Base-by-base conservation (phyloP, 768 basidiomycete species). In the Peribolospora baueri region DNA sequence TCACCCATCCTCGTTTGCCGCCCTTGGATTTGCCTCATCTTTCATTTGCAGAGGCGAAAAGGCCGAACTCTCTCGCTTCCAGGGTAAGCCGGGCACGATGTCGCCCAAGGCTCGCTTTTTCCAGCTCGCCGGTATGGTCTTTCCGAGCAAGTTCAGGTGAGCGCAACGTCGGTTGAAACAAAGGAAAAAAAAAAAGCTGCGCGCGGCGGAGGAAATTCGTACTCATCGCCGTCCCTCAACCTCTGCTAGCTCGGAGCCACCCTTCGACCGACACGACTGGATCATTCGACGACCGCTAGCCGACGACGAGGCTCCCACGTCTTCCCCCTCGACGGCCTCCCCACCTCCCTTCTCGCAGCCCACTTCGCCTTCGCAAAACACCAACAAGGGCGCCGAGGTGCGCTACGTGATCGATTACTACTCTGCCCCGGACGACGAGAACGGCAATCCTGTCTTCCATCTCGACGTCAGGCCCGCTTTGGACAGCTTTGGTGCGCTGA, bases 351-450 rank as follows among this genome's bases (percentile, higher is more conserved):
- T 58, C 7, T 43, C 57, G 2, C 63, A 61, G 42, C 55, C 58
- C 39, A 59, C 42, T 14, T 39, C 36, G n/a, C 39, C 7, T 43
- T 46, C 5, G 58, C 36, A 42, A 54, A 45, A 39, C 52, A 54
- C 47, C 52, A 58, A 63, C 37, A 62, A 83, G 61, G 82, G 86
- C 68, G 80, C 86, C 52, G 25, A 25, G 25, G 25, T 25, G 25
- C 82, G 85, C 65, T 91, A 98, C 68, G 83, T 98, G 50, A 97
- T 98, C 62, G 93, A 98, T 71, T 98, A 98, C 69, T 97, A 97
- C 68, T 83, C 84, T 50, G 87, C 86, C 0, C 85, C 90, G 1
- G 77, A 82, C 3, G 80, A 90, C 54, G 73, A 77, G 6, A 82
- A 93, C 60, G 91, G 91, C 6, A 83, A 82, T 48, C 93, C 93